Percentiles rank a stretch among this genome's conserved stretches.
phyloP scores from a whole-genome alignment of 352 stramenopile genomes.

The Phytopythium boreale region DNA sequence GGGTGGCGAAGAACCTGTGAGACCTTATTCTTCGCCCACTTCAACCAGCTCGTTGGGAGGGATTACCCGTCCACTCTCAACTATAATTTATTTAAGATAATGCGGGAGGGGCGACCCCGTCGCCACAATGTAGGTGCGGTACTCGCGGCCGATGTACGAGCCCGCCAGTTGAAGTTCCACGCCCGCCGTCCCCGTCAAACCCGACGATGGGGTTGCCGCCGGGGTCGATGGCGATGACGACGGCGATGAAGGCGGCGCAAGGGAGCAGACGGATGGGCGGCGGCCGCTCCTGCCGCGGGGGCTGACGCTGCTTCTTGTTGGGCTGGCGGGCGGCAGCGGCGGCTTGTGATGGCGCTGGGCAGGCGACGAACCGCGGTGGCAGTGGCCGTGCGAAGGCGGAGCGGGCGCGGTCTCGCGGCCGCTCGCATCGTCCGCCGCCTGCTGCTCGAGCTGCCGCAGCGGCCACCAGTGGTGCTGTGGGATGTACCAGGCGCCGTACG shows the following conservation, averaged over 20 bases:
- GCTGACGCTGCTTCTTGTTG: slow-evolving; percentile 4
- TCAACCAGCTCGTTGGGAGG: background rate
- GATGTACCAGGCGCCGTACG: slow-evolving; percentile 63
- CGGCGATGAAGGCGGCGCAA: background rate
- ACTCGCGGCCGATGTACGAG: slow-evolving; percentile 53
- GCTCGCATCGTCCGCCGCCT: slow-evolving; percentile 22
- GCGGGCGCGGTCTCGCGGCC: slow-evolving; percentile 7
- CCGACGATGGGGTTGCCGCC: background rate
- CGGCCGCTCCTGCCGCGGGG: background rate
- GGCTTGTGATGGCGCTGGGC: slow-evolving; percentile 31
- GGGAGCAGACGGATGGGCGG: background rate
- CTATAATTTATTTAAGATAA: background rate
- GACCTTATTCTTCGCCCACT: background rate
- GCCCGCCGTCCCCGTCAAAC: slow-evolving; percentile 5
- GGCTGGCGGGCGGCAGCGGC: slow-evolving; percentile 10
- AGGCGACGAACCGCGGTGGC: slow-evolving; percentile 16
- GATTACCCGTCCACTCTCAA: background rate
- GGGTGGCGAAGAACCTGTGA: too few species aligned
- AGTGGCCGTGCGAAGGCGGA: slow-evolving; percentile 13
- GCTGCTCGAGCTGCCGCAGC: slow-evolving; percentile 33
- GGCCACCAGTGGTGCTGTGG: slow-evolving; percentile 51
- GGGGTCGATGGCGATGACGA: background rate
- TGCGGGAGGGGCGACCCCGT: slow-evolving; percentile 5
- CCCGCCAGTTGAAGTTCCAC: slow-evolving; percentile 9
- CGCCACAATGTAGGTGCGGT: slow-evolving; percentile 35